Evolutionary conservation across 352 stramenopile genomes (phyloP), one percentile per base, ranked within the genome.

Genomic region (Pythium plurisporium): DNA sequence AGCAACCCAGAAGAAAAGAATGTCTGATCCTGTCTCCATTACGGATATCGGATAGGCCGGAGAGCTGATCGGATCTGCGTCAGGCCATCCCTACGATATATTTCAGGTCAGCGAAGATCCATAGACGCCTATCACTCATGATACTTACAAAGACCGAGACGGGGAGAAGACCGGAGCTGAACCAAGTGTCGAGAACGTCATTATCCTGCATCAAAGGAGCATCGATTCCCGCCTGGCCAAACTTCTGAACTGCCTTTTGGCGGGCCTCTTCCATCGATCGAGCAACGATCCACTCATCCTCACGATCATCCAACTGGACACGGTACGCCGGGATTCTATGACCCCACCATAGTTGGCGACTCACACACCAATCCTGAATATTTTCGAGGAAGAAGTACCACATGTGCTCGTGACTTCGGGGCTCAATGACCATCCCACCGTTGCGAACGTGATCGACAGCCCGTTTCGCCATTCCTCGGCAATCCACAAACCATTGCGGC

Each of bases 1-100:
- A 27, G 96, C 97, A 38, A 99, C 97, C 98, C 98, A 99, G 74
- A 99, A 99, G 77, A 99, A 99, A 15, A 99, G 66, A 72, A 99
- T 99, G 74, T 99, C 98, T 64, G 98, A 98, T 12, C 97, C 98
- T n/a, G 98, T 99, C 70, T 99, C 98, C 76, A 95, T 88, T 10
- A 95, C 54, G 51, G 80, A 66, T 5, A 91, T 59, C 2, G 85
- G 82, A 34, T 91, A 92, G 33, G 69, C 73, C 14, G 62, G 36
- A 31, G 29, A 99, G 73, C 57, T 98, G 75, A 41, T 97, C 94
- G 27, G 91, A 94, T 20, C 97, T 97, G 74, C 98, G 99, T 58
- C 98, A 99, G 63, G 91, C 70, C 37, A 98, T 78, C 54, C 91
- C 81, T 3, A 43, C 36, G 15, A 73, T 73, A 31, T n/a, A 76